phyloP scores from a whole-genome alignment of 1,284 basidiomycete genomes.

The Ceratobasidium sp. region DNA sequence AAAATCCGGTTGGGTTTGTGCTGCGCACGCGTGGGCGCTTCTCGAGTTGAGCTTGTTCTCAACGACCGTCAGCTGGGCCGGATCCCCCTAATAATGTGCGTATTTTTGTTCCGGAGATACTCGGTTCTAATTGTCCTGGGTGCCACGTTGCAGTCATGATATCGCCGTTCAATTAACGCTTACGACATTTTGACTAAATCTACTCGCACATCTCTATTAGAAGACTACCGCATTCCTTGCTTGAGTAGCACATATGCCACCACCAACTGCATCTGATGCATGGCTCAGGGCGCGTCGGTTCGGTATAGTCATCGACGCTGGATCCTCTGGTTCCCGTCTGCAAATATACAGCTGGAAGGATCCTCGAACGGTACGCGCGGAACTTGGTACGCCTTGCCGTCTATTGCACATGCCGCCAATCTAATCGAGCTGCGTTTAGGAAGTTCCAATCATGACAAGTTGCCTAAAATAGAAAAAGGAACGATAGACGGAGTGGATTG shows the following conservation, averaged over 20 bases:
- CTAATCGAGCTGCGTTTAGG: conserved; percentile 47
- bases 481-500: conserved; percentile 80
- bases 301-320: conserved; percentile 97
- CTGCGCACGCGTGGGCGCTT: too few relatives aligned
- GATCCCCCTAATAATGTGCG: too few relatives aligned
- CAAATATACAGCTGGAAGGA: conserved; percentile 98
- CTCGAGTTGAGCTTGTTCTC: too few relatives aligned
- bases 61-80: too few relatives aligned
- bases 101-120: too few relatives aligned
- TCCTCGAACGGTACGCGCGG: conserved; percentile 60
- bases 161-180: background rate
- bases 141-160: background rate
- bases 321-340: conserved; percentile 93
- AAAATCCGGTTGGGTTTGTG: too few relatives aligned
- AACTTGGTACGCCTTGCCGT: conserved; percentile 42
- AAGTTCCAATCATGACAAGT: conserved; percentile 53
- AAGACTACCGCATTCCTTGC: background rate
- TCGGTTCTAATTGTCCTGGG: too few relatives aligned
- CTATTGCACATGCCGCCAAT: background rate
- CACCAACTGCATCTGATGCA: conserved; percentile 67
- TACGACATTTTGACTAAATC: background rate
- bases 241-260: conserved; percentile 62
- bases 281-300: conserved; percentile 85
- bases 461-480: conserved; percentile 93
- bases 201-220: background rate